Evolutionary conservation across 768 basidiomycete species (phyloP).

Genomic region (Pleurotus tuber-regium): DNA sequence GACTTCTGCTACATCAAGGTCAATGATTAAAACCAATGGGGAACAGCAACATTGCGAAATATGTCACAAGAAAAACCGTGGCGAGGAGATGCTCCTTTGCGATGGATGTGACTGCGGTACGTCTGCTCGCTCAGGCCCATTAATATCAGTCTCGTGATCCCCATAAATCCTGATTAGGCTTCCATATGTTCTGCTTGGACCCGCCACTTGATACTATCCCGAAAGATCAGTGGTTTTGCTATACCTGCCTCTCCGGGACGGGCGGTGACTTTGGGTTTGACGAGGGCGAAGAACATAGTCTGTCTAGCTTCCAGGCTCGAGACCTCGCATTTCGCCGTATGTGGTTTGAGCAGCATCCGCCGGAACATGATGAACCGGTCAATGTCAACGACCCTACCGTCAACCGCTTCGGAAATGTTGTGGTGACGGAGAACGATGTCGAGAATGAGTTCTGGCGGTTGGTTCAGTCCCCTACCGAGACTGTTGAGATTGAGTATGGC

Average conservation of each 20-base stretch:
- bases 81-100: conserved; percentile 89
- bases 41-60: conserved; percentile 86
- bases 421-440: conserved; percentile 86
- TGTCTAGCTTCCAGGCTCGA: conserved; percentile 88
- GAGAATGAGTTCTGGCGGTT: conserved; percentile 97
- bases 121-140: conserved; percentile 11
- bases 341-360: conserved; percentile 86
- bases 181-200: conserved; percentile 95
- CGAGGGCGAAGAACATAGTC: conserved; percentile 93
- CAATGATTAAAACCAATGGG: conserved; percentile 22
- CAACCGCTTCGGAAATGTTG: conserved; percentile 54
- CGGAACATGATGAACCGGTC: conserved; percentile 31
- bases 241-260: conserved; percentile 84
- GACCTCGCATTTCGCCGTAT: conserved; percentile 84
- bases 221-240: conserved; percentile 95
- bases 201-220: conserved; percentile 86
- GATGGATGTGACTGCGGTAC: conserved; percentile 83
- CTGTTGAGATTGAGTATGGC: conserved; percentile 98
- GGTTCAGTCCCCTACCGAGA: conserved; percentile 85
- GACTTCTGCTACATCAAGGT: conserved; percentile 21
- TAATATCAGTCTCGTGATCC: conserved; percentile 10
- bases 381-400: conserved; percentile 46
- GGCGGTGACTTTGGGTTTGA: conserved; percentile 98
- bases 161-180: conserved; percentile 52
- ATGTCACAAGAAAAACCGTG: conserved; percentile 85